These are phyloP conservation scores for Mycena pura DNA, from an alignment of 768 basidiomycete species.

Conservation along the genomic window DNA sequence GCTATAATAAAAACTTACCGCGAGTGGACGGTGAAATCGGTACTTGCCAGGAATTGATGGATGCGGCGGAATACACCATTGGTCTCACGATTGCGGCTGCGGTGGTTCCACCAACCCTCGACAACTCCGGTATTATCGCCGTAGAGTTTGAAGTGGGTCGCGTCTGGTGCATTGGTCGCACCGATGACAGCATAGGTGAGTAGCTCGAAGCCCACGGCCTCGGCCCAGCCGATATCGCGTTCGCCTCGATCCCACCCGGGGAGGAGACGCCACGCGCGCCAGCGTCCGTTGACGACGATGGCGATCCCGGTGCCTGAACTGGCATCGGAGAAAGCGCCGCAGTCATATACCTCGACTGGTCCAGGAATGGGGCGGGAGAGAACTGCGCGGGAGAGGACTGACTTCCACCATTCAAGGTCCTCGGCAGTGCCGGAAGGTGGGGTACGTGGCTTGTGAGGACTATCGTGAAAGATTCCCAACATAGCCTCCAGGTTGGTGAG, in stretches of 20 bases:
- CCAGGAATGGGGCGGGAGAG: slow-evolving; percentile 27
- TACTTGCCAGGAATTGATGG: not conserved
- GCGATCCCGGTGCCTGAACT: slow-evolving; percentile 28
- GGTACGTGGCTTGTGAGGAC: slow-evolving; percentile 40
- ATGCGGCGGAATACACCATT: slow-evolving; percentile 39
- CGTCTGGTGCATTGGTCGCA: slow-evolving; percentile 25
- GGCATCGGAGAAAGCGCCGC: slow-evolving; percentile 40
- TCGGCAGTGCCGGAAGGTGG: slow-evolving; percentile 38
- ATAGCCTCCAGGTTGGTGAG: slow-evolving; percentile 48
- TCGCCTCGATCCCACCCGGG: slow-evolving; percentile 38
- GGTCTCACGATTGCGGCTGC: slow-evolving; percentile 34
- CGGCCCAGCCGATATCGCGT: slow-evolving; percentile 54
- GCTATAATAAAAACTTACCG: not conserved
- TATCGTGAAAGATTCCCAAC: slow-evolving; percentile 31
- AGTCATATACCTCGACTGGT: slow-evolving; percentile 26
- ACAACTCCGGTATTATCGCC: slow-evolving; percentile 45
- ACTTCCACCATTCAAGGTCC: slow-evolving; percentile 44
- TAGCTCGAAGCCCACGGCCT: slow-evolving; percentile 50
- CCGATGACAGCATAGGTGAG: slow-evolving; percentile 34
- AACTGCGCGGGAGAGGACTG: not conserved
- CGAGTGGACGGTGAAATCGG: slow-evolving; percentile 15
- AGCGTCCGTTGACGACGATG: slow-evolving; percentile 19
- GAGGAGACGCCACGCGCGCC: slow-evolving; percentile 31
- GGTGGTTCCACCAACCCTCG: slow-evolving; percentile 41
- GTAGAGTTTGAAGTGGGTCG: not conserved